A percentile compares a stretch with the other conserved stretches of the same genome.
Evolutionary conservation across 2,329 filamentous ascomycete species (phyloP).

Genomic region (Cladophialophora chaetospira): DNA sequence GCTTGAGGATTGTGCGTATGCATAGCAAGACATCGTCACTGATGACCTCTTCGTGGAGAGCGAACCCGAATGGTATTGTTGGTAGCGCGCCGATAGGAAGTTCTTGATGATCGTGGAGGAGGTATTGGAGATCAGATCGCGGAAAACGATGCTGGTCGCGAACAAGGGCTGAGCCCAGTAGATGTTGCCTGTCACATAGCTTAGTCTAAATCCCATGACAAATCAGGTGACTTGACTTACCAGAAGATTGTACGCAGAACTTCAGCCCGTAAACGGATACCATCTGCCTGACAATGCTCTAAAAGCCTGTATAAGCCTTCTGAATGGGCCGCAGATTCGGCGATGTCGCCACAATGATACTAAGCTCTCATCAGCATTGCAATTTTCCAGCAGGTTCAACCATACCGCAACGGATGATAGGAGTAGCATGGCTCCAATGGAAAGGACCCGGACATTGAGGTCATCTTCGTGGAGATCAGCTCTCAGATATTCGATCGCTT

Average conservation of each 20-base stretch:
- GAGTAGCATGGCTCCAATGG: conserved; percentile 17
- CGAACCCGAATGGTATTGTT: conserved; percentile 12
- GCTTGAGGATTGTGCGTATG: background rate
- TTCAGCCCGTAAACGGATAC: conserved; percentile 3
- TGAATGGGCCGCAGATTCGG: conserved; percentile 15
- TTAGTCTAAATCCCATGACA: background rate
- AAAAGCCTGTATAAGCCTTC: conserved; percentile 17
- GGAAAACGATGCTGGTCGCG: conserved; percentile 4
- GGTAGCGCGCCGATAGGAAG: background rate
- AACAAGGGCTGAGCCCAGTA: conserved; percentile 8
- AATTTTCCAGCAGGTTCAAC: background rate
- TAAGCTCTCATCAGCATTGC: background rate
- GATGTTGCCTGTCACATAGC: conserved; percentile 14
- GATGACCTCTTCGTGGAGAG: conserved; percentile 10
- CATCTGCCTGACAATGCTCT: conserved; percentile 5
- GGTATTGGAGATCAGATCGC: conserved; percentile 4
- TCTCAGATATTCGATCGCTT: conserved; percentile 15
- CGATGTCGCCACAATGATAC: conserved; percentile 15
- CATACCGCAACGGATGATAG: conserved; percentile 15
- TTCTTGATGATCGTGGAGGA: conserved; percentile 1
- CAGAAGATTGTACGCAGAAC: conserved; percentile 14
- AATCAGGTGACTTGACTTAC: background rate
- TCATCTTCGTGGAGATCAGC: conserved; percentile 9
- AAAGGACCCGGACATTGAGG: conserved; percentile 4
- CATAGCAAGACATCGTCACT: conserved; percentile 6